phyloP scores from a whole-genome alignment of 2,329 filamentous ascomycete genomes.

The Fusarium sp. region DNA sequence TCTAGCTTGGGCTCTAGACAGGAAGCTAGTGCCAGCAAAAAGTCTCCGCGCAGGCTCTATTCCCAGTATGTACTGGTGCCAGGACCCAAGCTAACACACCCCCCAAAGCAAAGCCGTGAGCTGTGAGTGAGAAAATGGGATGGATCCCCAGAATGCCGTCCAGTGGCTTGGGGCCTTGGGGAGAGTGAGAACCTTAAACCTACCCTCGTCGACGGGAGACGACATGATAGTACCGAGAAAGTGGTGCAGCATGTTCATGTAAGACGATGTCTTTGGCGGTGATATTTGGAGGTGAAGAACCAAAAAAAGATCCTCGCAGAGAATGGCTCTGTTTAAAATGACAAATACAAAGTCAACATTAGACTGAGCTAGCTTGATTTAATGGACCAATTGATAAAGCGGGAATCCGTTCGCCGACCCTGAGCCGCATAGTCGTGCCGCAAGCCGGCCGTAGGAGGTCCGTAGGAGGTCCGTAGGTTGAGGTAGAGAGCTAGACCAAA shows the following conservation, averaged over 20 bases:
- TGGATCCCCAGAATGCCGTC: slow-evolving; percentile 27
- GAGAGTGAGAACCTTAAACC: slow-evolving; percentile 46
- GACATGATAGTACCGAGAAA: slow-evolving; percentile 24
- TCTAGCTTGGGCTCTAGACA: neutral
- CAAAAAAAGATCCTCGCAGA: neutral
- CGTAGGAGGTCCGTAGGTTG: neutral
- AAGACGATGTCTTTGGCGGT: neutral
- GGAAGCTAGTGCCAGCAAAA: slow-evolving; percentile 3
- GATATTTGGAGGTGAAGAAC: neutral
- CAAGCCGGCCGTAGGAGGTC: neutral
- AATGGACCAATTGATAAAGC: neutral
- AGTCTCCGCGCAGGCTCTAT: slow-evolving; percentile 16
- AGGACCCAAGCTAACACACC: slow-evolving; percentile 5
- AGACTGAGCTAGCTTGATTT: neutral
- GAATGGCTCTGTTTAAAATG: neutral
- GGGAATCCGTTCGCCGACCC: neutral
- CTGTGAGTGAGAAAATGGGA: slow-evolving; percentile 15
- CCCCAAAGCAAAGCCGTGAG: slow-evolving; percentile 11
- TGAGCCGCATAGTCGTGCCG: slow-evolving; percentile 2
- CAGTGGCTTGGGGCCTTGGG: slow-evolving; percentile 37
- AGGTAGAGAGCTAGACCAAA: neutral
- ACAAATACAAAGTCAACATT: neutral
- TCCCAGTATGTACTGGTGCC: neutral
- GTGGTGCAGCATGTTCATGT: slow-evolving; percentile 11
- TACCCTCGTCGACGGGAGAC: slow-evolving; percentile 35